A percentile compares a stretch with the other conserved stretches of the same genome.
Conservation (phyloP, 2,329 filamentous ascomycete species). For the Chalara sp. region DNA sequence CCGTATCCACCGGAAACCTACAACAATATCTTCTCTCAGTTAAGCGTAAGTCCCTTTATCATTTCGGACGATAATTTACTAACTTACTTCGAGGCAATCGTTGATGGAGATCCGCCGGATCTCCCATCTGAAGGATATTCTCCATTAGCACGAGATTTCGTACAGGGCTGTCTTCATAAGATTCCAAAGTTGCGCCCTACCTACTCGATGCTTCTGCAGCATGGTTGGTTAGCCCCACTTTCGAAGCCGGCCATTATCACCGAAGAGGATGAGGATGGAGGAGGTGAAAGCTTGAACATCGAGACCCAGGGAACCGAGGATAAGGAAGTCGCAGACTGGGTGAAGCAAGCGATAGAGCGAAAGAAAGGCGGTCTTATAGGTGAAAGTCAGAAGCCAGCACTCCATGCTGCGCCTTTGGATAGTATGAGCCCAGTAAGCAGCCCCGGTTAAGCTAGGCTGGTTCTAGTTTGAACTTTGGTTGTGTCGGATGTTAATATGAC, state of each 20-base stretch:
- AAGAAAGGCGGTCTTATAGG: constrained; percentile 51
- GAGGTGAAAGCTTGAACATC: constrained; percentile 24
- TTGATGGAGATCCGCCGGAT: constrained; percentile 90
- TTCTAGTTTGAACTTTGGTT: no score
- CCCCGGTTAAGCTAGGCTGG: no score
- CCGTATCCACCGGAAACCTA: constrained; percentile 97
- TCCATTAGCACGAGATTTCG: constrained; percentile 75
- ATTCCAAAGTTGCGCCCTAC: constrained; percentile 87
- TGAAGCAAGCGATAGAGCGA: constrained; percentile 61
- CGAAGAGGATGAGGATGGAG: constrained; percentile 55
- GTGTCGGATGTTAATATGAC: no score
- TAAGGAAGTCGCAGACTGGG: constrained; percentile 81
- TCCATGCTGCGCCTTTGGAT: constrained; percentile 83
- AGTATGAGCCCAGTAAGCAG: constrained; percentile 17
- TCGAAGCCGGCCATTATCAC: constrained; percentile 69
- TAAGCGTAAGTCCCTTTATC: constrained; percentile 64
- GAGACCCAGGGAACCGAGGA: constrained; percentile 45
- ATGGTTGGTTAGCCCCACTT: constrained; percentile 77
- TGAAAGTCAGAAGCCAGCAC: constrained; percentile 61
- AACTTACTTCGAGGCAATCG: constrained; percentile 66
- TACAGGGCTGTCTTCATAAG: constrained; percentile 85
- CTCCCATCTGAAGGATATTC: constrained; percentile 77
- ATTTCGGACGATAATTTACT: not conserved
- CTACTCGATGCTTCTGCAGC: constrained; percentile 81
- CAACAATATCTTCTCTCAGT: constrained; percentile 95